These are phyloP conservation scores for Xylaria sp. DNA, from an alignment of 2,329 filamentous ascomycete genomes.

Conservation along the genomic window DNA sequence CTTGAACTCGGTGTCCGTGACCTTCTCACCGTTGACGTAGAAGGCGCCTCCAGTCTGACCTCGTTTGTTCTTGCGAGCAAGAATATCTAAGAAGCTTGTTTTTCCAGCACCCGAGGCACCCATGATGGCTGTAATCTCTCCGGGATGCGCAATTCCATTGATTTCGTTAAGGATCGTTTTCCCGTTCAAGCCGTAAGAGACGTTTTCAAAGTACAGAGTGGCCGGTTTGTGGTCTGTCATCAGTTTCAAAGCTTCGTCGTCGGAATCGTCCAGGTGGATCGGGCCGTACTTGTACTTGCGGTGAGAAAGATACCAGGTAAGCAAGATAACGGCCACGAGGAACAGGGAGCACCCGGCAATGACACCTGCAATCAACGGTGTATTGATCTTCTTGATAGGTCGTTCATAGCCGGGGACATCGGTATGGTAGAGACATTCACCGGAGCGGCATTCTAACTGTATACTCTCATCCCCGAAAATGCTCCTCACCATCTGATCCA, in stretches of 20 bases:
- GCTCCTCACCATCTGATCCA: constrained; percentile 85
- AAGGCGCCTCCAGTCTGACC: constrained; percentile 79
- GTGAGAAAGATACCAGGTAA: constrained; percentile 86
- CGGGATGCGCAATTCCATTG: constrained; percentile 84
- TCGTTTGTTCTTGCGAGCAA: constrained; percentile 95
- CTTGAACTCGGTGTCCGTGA: constrained; percentile 82
- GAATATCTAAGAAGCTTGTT: constrained; percentile 93
- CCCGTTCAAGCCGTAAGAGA: constrained; percentile 84
- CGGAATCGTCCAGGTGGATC: constrained; percentile 85
- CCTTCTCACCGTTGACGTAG: constrained; percentile 90
- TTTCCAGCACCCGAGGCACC: constrained; percentile 96
- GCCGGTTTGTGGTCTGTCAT: constrained; percentile 92
- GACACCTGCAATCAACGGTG: constrained; percentile 89
- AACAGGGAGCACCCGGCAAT: constrained; percentile 87
- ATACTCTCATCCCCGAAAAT: constrained; percentile 95
- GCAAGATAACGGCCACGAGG: constrained; percentile 80
- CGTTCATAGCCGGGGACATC: constrained; percentile 89
- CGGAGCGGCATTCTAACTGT: constrained; percentile 76
- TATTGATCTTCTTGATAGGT: constrained; percentile 94
- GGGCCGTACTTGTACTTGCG: constrained; percentile 70
- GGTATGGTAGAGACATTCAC: constrained; percentile 91
- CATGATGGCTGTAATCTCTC: constrained; percentile 98
- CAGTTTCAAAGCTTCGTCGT: constrained; percentile 83
- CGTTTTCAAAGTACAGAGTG: constrained; percentile 83
- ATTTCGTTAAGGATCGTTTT: constrained; percentile 82